These are phyloP conservation scores for Fulvia fulva DNA, from an alignment of 2,329 filamentous ascomycete genomes.

Conservation along the genomic window DNA sequence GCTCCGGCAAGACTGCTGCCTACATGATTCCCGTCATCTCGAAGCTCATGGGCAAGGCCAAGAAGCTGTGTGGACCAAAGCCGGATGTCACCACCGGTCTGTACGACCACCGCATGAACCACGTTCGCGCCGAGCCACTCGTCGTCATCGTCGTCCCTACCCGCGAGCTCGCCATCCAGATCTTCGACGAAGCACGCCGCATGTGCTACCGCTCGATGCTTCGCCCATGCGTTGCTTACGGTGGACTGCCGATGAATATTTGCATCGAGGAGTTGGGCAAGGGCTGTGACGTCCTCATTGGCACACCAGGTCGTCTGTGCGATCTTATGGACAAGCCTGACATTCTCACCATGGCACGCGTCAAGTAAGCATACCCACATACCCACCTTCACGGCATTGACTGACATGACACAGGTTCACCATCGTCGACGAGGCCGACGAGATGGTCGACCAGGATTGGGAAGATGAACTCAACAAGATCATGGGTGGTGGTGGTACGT, in stretches of 20 bases:
- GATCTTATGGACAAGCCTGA: slow-evolving; percentile 75
- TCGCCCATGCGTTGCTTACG: slow-evolving; percentile 84
- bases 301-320: slow-evolving; percentile 77
- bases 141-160: slow-evolving; percentile 82
- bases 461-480: slow-evolving; percentile 69
- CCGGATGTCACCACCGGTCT: slow-evolving; percentile 51
- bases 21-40: slow-evolving; percentile 87
- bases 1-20: slow-evolving; percentile 92
- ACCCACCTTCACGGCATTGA: background rate
- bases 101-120: slow-evolving; percentile 50
- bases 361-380: slow-evolving; percentile 59
- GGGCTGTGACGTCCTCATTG: slow-evolving; percentile 87
- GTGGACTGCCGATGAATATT: slow-evolving; percentile 67
- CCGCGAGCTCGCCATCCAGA: slow-evolving; percentile 86
- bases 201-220: slow-evolving; percentile 94
- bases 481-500: slow-evolving; percentile 75
- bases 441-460: slow-evolving; percentile 79
- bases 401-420: slow-evolving; percentile 46
- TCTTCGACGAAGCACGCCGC: slow-evolving; percentile 89
- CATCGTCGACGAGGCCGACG: slow-evolving; percentile 91
- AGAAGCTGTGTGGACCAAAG: slow-evolving; percentile 75
- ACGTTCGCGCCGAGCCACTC: slow-evolving; percentile 75
- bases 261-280: slow-evolving; percentile 71
- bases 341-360: slow-evolving; percentile 66
- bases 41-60: slow-evolving; percentile 91